These are phyloP conservation scores for Pseudozyma sp. DNA, from an alignment of 1,284 basidiomycete species.

Conservation along the genomic window DNA sequence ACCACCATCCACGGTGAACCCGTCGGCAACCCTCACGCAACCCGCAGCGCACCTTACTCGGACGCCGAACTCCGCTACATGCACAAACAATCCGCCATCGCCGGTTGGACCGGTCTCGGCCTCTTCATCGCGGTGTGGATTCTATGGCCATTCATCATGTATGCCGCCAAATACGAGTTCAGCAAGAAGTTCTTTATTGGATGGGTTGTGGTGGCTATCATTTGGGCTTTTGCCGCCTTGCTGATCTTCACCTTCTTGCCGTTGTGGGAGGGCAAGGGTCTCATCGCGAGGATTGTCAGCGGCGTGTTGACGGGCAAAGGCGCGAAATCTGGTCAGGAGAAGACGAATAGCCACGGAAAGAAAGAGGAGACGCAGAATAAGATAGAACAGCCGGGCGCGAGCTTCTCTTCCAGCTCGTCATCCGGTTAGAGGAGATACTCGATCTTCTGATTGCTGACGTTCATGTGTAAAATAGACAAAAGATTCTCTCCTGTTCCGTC, in stretches of 20 bases:
- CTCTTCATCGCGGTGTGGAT: constrained; percentile 62
- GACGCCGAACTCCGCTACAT: constrained; percentile 31
- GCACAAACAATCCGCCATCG: constrained; percentile 22
- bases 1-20: background rate
- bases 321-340: background rate
- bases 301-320: constrained; percentile 7
- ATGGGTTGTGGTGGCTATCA: constrained; percentile 61
- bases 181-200: constrained; percentile 57
- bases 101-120: constrained; percentile 22
- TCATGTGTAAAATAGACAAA: no score
- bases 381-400: background rate
- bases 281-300: constrained; percentile 13
- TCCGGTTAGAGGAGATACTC: background rate
- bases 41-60: constrained; percentile 9
- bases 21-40: background rate
- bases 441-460: no score
- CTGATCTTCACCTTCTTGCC: constrained; percentile 49
- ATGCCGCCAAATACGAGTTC: constrained; percentile 63
- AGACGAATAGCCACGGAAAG: background rate
- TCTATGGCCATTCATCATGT: constrained; percentile 65
- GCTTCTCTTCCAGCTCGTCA: background rate
- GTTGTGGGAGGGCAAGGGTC: constrained; percentile 26
- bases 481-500: no score
- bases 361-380: constrained; percentile 12
- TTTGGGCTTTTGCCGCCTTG: constrained; percentile 58